phyloP scores from a whole-genome alignment of 306 rosid species.

The Prunus mongolica region DNA sequence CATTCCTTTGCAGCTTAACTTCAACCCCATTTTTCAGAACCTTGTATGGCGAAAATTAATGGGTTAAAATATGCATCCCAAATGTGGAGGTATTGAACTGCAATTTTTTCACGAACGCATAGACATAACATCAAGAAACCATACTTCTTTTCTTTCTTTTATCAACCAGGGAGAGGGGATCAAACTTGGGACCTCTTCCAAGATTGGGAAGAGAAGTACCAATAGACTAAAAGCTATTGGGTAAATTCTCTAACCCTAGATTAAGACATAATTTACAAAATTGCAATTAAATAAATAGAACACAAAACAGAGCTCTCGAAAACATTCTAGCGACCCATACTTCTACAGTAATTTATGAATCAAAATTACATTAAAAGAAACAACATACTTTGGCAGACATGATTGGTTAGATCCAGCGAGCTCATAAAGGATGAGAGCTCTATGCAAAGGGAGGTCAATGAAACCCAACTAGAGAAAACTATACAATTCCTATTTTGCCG shows the following conservation, averaged over 20 bases:
- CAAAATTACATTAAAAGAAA: not conserved
- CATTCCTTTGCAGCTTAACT: constrained; percentile 74
- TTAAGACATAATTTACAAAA: not conserved
- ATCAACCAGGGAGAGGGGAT: too few relatives aligned
- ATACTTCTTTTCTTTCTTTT: not conserved
- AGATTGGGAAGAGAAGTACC: not conserved
- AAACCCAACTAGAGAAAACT: not conserved
- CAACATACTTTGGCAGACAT: constrained; percentile 10
- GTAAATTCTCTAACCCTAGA: not conserved
- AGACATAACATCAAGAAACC: not conserved
- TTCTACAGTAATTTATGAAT: not conserved
- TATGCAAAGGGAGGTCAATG: not conserved
- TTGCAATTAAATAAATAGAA: not conserved
- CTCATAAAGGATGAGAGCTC: not conserved
- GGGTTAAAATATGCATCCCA: not conserved
- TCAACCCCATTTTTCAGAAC: constrained; percentile 72
- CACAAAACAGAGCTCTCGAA: not conserved
- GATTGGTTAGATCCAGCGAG: not conserved
- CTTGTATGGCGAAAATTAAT: constrained; percentile 22
- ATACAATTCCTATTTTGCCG: not conserved
- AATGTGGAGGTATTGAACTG: not conserved
- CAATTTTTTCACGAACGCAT: not conserved
- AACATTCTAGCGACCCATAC: not conserved
- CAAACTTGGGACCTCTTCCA: too few relatives aligned
- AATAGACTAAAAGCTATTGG: not conserved